Conservation (phyloP, 768 basidiomycete genomes). For the Mycena galopus region DNA sequence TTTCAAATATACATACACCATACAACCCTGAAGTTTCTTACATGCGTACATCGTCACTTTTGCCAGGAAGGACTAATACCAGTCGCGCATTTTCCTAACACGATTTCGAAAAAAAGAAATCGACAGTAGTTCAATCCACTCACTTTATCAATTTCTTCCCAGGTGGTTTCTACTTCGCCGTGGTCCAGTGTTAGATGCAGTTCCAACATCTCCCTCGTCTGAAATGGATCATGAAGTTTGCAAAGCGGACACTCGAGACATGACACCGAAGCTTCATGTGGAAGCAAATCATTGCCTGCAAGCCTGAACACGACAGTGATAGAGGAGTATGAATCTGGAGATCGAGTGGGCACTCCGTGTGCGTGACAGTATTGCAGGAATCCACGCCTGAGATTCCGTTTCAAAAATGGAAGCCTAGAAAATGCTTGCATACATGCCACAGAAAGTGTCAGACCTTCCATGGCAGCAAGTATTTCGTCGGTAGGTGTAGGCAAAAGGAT, state of each 20-base stretch:
- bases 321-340: neutral
- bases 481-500: constrained; percentile 40
- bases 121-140: constrained; percentile 2
- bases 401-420: constrained; percentile 67
- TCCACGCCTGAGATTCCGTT: constrained; percentile 62
- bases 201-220: constrained; percentile 56
- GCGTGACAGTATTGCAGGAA: constrained; percentile 60
- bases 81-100: constrained; percentile 10
- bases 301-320: constrained; percentile 25
- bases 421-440: constrained; percentile 53
- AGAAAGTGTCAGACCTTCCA: constrained; percentile 49
- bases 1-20: neutral
- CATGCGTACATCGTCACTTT: neutral
- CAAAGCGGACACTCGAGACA: constrained; percentile 66
- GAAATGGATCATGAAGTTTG: constrained; percentile 57
- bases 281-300: constrained; percentile 37
- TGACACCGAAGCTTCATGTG: constrained; percentile 41
- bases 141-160: constrained; percentile 48
- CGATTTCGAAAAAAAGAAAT: neutral
- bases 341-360: constrained; percentile 49
- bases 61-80: neutral
- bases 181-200: constrained; percentile 68
- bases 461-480: constrained; percentile 49
- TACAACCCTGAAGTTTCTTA: neutral
- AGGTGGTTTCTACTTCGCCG: constrained; percentile 50